Conservation (phyloP, 495 filamentous ascomycete genomes). For the Aspergillus conjunctus region DNA sequence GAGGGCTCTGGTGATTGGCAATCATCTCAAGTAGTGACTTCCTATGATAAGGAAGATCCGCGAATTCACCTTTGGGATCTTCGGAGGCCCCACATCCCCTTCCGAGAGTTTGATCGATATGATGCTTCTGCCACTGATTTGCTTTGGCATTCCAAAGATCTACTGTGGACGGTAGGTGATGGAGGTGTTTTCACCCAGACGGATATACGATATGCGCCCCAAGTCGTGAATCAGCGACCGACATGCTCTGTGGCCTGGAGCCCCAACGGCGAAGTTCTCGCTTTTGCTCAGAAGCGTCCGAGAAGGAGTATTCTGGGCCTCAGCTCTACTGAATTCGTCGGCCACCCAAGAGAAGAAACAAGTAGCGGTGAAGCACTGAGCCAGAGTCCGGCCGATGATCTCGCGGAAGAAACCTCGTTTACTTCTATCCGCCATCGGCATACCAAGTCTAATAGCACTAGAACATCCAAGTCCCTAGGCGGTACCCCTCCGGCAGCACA, state of each 20-base stretch:
- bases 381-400: conserved; percentile 68
- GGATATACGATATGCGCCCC: conserved; percentile 79
- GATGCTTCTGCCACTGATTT: conserved; percentile 71
- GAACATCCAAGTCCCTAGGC: conserved; percentile 46
- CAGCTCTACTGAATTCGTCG: conserved; percentile 41
- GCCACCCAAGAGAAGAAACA: conserved; percentile 33
- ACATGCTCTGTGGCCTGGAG: conserved; percentile 51
- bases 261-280: conserved; percentile 47
- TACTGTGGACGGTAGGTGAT: conserved; percentile 88
- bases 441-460: conserved; percentile 34
- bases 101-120: conserved; percentile 79
- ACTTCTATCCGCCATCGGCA: conserved; percentile 49
- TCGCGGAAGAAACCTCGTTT: conserved; percentile 59
- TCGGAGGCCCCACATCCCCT: conserved; percentile 81
- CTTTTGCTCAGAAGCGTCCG: conserved; percentile 52
- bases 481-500: conserved; percentile 60
- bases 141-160: conserved; percentile 87
- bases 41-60: conserved; percentile 66
- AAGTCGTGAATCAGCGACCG: conserved; percentile 65
- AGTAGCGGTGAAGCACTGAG: conserved; percentile 54
- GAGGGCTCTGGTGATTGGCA: conserved; percentile 65
- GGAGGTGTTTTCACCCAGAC: conserved; percentile 85
- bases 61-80: conserved; percentile 91
- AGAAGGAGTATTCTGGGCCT: conserved; percentile 40
- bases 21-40: conserved; percentile 68